Evolutionary conservation across 495 filamentous ascomycete genomes (phyloP).

Genomic region (Chaetomium cochliodes): DNA sequence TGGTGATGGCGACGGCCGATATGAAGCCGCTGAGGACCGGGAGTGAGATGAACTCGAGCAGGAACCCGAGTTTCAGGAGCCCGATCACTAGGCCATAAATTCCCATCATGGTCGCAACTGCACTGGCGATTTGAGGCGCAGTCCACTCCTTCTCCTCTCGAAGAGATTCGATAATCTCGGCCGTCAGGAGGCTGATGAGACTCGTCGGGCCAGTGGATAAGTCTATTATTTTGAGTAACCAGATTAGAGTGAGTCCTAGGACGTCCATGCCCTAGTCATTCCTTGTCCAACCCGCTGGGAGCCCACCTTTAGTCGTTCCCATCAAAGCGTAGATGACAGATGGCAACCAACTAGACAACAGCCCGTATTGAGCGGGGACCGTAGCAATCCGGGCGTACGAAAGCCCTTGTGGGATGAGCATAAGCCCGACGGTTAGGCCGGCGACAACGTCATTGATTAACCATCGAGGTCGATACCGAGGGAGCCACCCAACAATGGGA

Average conservation of each 20-base stretch:
- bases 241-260: neutral
- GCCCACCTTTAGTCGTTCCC: slow-evolving; percentile 55
- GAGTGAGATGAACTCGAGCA: slow-evolving; percentile 53
- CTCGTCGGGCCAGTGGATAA: slow-evolving; percentile 54
- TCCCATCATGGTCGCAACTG: slow-evolving; percentile 52
- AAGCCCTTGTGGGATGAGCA: slow-evolving; percentile 53
- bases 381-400: slow-evolving; percentile 55
- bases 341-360: slow-evolving; percentile 55
- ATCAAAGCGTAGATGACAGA: slow-evolving; percentile 52
- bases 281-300: neutral
- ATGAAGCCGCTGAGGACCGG: slow-evolving; percentile 54
- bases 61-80: slow-evolving; percentile 51
- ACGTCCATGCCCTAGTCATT: neutral
- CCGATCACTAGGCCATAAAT: slow-evolving; percentile 52
- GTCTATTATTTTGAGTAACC: slow-evolving; percentile 32
- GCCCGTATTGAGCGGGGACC: slow-evolving; percentile 52
- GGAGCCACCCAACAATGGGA: slow-evolving; percentile 54
- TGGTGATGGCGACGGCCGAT: slow-evolving; percentile 50
- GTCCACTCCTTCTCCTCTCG: slow-evolving; percentile 35
- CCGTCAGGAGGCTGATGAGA: slow-evolving; percentile 50
- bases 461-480: slow-evolving; percentile 50
- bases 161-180: slow-evolving; percentile 47
- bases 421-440: slow-evolving; percentile 51
- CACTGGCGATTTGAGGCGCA: slow-evolving; percentile 46
- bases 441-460: slow-evolving; percentile 51